Base-by-base conservation (phyloP, 73 alveolate species). In the Symbiodinium pilosum region DNA sequence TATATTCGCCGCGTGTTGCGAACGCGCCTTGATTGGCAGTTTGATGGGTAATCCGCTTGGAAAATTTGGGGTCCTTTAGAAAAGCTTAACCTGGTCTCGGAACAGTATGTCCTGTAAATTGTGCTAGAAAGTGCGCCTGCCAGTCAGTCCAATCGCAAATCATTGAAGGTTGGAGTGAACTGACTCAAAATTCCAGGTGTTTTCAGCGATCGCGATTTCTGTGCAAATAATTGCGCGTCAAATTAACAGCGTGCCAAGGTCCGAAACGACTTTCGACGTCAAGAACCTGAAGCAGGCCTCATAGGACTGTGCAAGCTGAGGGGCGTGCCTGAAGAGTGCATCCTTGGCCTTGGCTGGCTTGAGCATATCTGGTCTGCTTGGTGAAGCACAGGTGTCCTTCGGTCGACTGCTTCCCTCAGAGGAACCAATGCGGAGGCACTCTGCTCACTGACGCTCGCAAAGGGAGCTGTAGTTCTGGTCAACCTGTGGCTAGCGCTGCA, bases 221-320 rank as follows among this genome's bases (percentile, higher is more conserved):
- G n/a, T n/a, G n/a, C n/a, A n/a, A n/a, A n/a, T n/a, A n/a, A n/a
- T n/a, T n/a, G n/a, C n/a, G n/a, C n/a, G n/a, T n/a, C n/a, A n/a
- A n/a, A n/a, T n/a, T n/a, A n/a, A n/a, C 69, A 9, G 9, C 28
- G n/a, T n/a, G n/a, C n/a, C n/a, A n/a, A 69, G 84, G 84, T 69
- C 84, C 41, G 84, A 69, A 69, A 69, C 84, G 6, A 26, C 39
- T 24, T 69, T 69, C 39, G 84, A 69, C 16, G 84, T 69, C 41
- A 69, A 69, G 84, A 69, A 69, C 84, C 84, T 69, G 21, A 69
- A 69, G 42, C 84, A 69, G 84, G 84, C 84, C 73, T 24, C 32
- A 26, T 54, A 24, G 73, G 8, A n/a, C n/a, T n/a, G n/a, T n/a
- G n/a, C n/a, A n/a, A n/a, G n/a, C n/a, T n/a, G n/a, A n/a, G n/a